phyloP scores from a whole-genome alignment of 75 land plant species.

The Pinus tabuliformis region DNA sequence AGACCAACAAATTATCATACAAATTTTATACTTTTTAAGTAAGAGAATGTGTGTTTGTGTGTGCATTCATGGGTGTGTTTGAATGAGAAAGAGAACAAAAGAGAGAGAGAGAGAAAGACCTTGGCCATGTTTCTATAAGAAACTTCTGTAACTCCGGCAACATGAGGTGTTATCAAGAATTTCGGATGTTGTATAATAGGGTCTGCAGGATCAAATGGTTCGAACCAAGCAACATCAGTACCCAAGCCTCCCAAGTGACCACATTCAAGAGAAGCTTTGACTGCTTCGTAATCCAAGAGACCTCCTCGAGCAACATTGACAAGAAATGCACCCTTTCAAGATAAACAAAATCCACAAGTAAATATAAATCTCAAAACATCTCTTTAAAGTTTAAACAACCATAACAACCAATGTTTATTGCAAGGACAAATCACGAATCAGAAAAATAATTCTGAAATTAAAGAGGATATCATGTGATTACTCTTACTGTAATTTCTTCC shows the following conservation, averaged over 20 bases:
- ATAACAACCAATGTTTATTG: not conserved
- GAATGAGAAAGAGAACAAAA: not conserved
- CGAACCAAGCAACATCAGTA: slow-evolving; percentile 92
- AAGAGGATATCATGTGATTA: not conserved
- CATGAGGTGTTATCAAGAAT: slow-evolving; percentile 89
- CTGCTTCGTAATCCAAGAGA: slow-evolving; percentile 75
- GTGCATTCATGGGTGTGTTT: not conserved
- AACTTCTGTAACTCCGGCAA: slow-evolving; percentile 88
- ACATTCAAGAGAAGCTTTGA: slow-evolving; percentile 45
- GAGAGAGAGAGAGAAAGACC: slow-evolving; percentile 31
- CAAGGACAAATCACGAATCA: not conserved
- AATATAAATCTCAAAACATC: not conserved
- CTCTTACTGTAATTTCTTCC: not conserved
- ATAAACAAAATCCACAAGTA: not conserved
- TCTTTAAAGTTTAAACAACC: not conserved
- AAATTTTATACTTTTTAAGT: not conserved
- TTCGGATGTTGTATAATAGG: slow-evolving; percentile 77
- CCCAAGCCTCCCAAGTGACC: slow-evolving; percentile 95
- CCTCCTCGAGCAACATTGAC: slow-evolving; percentile 96
- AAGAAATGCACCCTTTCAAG: slow-evolving; percentile 62
- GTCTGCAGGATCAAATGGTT: slow-evolving; percentile 87
- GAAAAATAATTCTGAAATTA: not conserved
- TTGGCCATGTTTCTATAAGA: slow-evolving; percentile 89
- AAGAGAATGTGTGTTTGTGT: not conserved
- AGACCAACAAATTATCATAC: not conserved